phyloP scores from a whole-genome alignment of 352 stramenopile genomes.

The Phytophthora quininea region DNA sequence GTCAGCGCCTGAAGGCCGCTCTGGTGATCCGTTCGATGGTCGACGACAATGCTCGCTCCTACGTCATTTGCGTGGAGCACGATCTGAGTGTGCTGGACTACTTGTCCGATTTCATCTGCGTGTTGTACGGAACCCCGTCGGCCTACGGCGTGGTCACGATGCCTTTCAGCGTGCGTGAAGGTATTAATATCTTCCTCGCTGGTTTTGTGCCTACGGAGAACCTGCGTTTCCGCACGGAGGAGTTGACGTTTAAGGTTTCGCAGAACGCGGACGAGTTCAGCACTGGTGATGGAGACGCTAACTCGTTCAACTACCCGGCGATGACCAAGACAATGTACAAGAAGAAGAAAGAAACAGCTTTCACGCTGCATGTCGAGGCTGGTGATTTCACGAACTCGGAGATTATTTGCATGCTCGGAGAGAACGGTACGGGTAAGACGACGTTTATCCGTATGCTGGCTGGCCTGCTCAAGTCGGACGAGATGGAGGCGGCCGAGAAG shows the following conservation, averaged over 20 bases:
- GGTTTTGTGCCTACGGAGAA: constrained; percentile 99
- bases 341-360: constrained; percentile 93
- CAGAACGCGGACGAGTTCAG: constrained; percentile 92
- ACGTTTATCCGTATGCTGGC: constrained; percentile 99
- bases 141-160: constrained; percentile 99
- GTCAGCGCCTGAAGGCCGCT: constrained; percentile 98
- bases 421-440: constrained; percentile 99
- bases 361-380: constrained; percentile 98
- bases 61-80: constrained; percentile 99
- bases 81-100: constrained; percentile 99
- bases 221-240: constrained; percentile 98
- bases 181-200: constrained; percentile 99
- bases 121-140: constrained; percentile 97
- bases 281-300: constrained; percentile 87
- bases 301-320: constrained; percentile 95
- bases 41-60: constrained; percentile 87
- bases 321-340: constrained; percentile 99
- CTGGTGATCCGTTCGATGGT: constrained; percentile 98
- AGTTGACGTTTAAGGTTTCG: constrained; percentile 98
- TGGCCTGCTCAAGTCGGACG: constrained; percentile 98
- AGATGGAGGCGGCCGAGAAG: constrained; percentile 90
- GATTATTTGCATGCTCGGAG: constrained; percentile 99
- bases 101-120: constrained; percentile 99
- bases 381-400: constrained; percentile 99
- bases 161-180: constrained; percentile 99